These are phyloP conservation scores for Lepidium africanum DNA, from an alignment of 345 rosid species.

Conservation along the genomic window DNA sequence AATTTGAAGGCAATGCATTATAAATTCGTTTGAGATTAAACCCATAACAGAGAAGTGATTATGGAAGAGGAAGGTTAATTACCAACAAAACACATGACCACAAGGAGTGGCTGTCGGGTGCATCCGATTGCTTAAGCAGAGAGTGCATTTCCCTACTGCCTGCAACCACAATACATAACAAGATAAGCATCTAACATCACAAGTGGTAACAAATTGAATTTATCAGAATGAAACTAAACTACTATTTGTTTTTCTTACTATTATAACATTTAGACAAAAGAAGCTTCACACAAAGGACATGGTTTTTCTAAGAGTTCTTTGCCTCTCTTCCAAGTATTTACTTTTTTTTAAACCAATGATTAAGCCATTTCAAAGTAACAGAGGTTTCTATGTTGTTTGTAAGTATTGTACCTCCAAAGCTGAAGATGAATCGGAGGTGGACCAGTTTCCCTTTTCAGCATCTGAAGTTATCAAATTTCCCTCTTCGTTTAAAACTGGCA, in stretches of 20 bases:
- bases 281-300: not conserved
- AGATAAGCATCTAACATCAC: not conserved
- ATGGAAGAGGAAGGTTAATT: slow-evolving; percentile 3
- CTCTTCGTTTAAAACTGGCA: slow-evolving; percentile 85
- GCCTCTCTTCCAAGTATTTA: not conserved
- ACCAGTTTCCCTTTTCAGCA: slow-evolving; percentile 53
- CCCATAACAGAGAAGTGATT: not conserved
- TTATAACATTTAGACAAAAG: not conserved
- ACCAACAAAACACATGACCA: slow-evolving; percentile 96
- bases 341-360: not conserved
- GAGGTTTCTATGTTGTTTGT: not conserved
- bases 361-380: not conserved
- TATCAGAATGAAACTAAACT: not conserved
- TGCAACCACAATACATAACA: slow-evolving; percentile 1
- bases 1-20: not conserved
- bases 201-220: not conserved
- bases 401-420: slow-evolving; percentile 50
- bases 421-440: slow-evolving; percentile 39
- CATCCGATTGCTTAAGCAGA: slow-evolving; percentile 77
- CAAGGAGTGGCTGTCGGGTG: slow-evolving; percentile 88
- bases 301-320: not conserved
- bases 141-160: slow-evolving; percentile 56
- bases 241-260: not conserved
- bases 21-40: not conserved
- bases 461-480: slow-evolving; percentile 55